Conservation (phyloP, 768 basidiomycete species). For the Tylopilus rubrobrunneus region DNA sequence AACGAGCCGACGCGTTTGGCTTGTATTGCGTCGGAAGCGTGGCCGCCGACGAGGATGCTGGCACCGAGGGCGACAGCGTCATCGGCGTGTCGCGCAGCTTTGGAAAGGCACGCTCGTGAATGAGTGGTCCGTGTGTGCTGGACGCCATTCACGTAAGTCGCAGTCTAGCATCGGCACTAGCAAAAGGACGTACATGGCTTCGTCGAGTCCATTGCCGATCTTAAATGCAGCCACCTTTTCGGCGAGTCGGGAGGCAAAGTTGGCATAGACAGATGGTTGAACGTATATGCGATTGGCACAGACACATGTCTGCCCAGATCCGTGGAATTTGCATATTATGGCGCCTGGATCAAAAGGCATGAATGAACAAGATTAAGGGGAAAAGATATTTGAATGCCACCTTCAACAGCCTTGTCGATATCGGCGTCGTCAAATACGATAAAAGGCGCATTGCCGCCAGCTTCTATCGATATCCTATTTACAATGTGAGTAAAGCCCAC, state of each 20-base stretch:
- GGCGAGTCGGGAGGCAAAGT: conserved; percentile 86
- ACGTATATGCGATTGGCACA: conserved; percentile 93
- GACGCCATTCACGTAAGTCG: not conserved
- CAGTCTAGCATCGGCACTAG: not conserved
- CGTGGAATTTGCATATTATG: conserved; percentile 75
- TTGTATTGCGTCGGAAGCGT: conserved; percentile 44
- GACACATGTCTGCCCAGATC: conserved; percentile 79
- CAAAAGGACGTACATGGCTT: conserved; percentile 55
- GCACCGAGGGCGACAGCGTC: conserved; percentile 87
- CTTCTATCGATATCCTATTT: conserved; percentile 67
- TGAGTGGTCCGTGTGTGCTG: conserved; percentile 93
- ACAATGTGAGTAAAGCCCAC: not conserved
- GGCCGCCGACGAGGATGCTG: conserved; percentile 87
- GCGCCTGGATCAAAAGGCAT: conserved; percentile 43
- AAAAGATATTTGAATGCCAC: conserved; percentile 31
- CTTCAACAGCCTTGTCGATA: conserved; percentile 86
- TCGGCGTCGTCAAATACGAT: conserved; percentile 98
- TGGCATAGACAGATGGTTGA: conserved; percentile 86
- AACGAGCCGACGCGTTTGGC: conserved; percentile 45
- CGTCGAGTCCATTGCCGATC: conserved; percentile 83
- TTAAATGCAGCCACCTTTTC: conserved; percentile 82
- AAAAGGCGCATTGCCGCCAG: conserved; percentile 93
- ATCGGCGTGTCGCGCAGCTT: conserved; percentile 80
- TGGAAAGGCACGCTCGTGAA: conserved; percentile 83
- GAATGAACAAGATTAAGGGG: not conserved